phyloP scores from a whole-genome alignment of 495 filamentous ascomycete species.

The Bathelium albidoporum region DNA sequence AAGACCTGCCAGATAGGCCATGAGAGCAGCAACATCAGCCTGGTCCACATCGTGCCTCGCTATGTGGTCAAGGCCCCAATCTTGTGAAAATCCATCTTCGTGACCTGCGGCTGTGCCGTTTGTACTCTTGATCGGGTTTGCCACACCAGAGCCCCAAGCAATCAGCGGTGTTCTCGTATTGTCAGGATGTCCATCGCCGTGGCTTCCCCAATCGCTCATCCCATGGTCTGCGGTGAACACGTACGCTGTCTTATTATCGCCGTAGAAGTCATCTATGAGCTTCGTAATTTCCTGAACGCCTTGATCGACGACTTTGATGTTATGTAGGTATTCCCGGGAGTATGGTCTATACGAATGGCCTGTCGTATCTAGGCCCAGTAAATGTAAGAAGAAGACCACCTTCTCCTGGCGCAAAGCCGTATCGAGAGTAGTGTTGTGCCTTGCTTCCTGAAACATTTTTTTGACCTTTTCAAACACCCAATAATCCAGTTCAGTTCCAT shows the following conservation, averaged over 20 bases:
- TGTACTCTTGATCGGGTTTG: constrained; percentile 51
- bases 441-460: constrained; percentile 69
- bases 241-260: constrained; percentile 85
- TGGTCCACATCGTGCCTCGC: constrained; percentile 84
- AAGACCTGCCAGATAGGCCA: constrained; percentile 87
- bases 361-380: constrained; percentile 90
- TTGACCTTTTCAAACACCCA: constrained; percentile 97
- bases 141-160: constrained; percentile 88
- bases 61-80: constrained; percentile 76
- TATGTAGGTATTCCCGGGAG: constrained; percentile 87
- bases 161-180: constrained; percentile 94
- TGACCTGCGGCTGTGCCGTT: constrained; percentile 59
- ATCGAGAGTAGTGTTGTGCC: constrained; percentile 64
- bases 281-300: constrained; percentile 75
- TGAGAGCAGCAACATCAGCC: constrained; percentile 90
- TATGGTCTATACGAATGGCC: constrained; percentile 86
- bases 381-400: constrained; percentile 90
- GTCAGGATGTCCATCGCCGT: constrained; percentile 95
- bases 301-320: constrained; percentile 87
- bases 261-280: constrained; percentile 80
- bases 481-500: constrained; percentile 69
- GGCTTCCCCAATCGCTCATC: constrained; percentile 97
- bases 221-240: constrained; percentile 98
- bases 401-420: constrained; percentile 69
- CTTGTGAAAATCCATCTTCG: constrained; percentile 80